Evolutionary conservation across 1,139 yeast species (phyloP), one percentile per base, ranked within the genome.

Genomic region (Hansenula anomala): DNA sequence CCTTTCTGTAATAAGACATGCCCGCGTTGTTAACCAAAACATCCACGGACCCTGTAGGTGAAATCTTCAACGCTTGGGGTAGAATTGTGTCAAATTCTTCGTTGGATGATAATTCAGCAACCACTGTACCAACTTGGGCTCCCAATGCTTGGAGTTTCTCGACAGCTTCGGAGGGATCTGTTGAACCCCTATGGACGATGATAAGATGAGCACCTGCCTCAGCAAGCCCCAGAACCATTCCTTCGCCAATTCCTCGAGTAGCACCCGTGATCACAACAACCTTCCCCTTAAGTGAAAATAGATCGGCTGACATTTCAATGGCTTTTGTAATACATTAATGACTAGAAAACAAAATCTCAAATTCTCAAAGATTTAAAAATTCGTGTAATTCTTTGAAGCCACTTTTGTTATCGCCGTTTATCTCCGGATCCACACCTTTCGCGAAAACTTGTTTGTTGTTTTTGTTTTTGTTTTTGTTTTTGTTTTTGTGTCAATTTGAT

Each of bases 11-110:
- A 13, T 58, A 47, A 34, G 64, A 64, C 41, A 75, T 69, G 11
- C 83, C 83, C 8, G 81, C 82, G 49, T 76, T 74, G 51, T 75
- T 76, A 46, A 77, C 58, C 28, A 79, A 63, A 13, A 75, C 67
- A 49, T 75, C 78, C 41, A 75, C 64, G 27, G 58, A 52, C 1
- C 62, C 67, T 28, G 56, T 58, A 24, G 59, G 55, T 2, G 67
- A 64, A 9, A 54, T 47, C 18, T 54, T 46, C 33, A 65, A 40
- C 0, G 68, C 61, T 32, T 58, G 44, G n/a, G 52, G 43, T 8
- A 67, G 53, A 15, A 69, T 47, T 13, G 40, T 35, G 20, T 52
- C 51, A 23, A 63, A 63, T 18, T 61, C 51, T 1, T 55, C 58
- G 14, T 50, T 47, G 26, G 52, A 48, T 13, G 53, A 36, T 14